Conservation (phyloP, 2,329 filamentous ascomycete species). For the Penicillium expansum region DNA sequence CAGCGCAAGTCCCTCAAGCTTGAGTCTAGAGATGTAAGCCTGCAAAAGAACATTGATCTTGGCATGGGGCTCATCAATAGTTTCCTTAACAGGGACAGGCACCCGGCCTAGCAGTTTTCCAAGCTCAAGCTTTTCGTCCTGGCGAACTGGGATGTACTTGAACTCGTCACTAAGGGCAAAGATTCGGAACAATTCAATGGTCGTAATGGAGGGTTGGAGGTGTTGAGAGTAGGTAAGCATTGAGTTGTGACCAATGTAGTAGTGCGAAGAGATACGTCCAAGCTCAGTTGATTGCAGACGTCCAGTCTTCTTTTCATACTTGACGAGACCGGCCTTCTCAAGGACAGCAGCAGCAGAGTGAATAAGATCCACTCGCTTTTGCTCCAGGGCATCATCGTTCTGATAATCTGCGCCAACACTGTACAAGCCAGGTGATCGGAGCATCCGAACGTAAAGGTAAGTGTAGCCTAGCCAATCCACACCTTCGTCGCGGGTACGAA, state of each 20-base stretch:
- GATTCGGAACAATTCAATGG: constrained; percentile 93
- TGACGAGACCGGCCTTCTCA: constrained; percentile 83
- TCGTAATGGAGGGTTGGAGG: constrained; percentile 86
- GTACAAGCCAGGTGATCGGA: constrained; percentile 90
- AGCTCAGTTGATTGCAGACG: constrained; percentile 88
- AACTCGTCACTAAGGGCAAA: constrained; percentile 97
- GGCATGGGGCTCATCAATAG: constrained; percentile 91
- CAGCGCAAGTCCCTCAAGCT: constrained; percentile 86
- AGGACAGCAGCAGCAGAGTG: constrained; percentile 88
- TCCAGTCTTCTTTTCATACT: constrained; percentile 92
- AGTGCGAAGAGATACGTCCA: constrained; percentile 92
- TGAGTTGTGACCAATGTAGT: constrained; percentile 94
- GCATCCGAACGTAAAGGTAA: constrained; percentile 96
- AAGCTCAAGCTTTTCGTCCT: constrained; percentile 95
- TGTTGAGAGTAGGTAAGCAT: constrained; percentile 98
- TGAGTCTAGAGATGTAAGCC: constrained; percentile 92
- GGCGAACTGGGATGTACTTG: constrained; percentile 96
- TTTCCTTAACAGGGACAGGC: constrained; percentile 95
- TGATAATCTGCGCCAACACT: constrained; percentile 96
- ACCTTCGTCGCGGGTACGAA: constrained; percentile 86
- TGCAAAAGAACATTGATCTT: constrained; percentile 98
- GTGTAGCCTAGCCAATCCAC: constrained; percentile 99
- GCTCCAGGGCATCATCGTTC: constrained; percentile 84
- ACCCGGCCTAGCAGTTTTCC: constrained; percentile 87
- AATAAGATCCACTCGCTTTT: constrained; percentile 95